Base-by-base conservation (phyloP, 306 rosid species). In the Clitoria ternatea region DNA sequence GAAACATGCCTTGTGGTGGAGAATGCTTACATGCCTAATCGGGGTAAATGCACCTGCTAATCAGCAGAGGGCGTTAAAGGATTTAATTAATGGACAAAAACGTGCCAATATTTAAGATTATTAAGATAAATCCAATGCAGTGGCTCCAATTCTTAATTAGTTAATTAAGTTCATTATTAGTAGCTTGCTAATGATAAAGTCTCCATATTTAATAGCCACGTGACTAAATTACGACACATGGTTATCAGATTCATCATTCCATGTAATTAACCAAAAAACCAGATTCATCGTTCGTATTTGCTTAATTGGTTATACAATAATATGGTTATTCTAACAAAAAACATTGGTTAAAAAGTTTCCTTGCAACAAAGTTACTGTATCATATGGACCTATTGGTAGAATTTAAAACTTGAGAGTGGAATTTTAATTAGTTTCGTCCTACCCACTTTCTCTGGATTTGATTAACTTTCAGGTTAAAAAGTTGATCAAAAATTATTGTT, bases 391-490 rank as follows among this genome's bases (percentile, higher is more conserved):
- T 12, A 70, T 14, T 52, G 11, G 24, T 35, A 30, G 30, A n/a
- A n/a, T n/a, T 59, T 61, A 52, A 64, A 74, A 57, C 8, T 8
- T 8, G n/a, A 32, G 45, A 57, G 72, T 69, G 74, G 53, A 72
- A 68, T 68, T 76, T 35, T 22, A 39, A 33, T 47, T 10, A 48
- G 72, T 55, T 45, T 45, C 69, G 57, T 8, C 69, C 61, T 59
- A 35, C 48, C 7, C 82, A 50, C 79, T 75, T 50, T 12, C 9
- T 54, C 67, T 33, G 2, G 55, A 54, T 62, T 47, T 61, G 32
- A 6, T 15, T 20, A 6, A 6, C 23, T 23, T 20, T 11, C 4
- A 20, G 6, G 62, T 14, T 57, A n/a, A n/a, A n/a, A n/a, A n/a
- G n/a, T n/a, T n/a, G n/a, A n/a, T n/a, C n/a, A n/a, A n/a, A n/a